phyloP scores from a whole-genome alignment of 169 alveolate genomes.

The Besnoitia besnoiti region DNA sequence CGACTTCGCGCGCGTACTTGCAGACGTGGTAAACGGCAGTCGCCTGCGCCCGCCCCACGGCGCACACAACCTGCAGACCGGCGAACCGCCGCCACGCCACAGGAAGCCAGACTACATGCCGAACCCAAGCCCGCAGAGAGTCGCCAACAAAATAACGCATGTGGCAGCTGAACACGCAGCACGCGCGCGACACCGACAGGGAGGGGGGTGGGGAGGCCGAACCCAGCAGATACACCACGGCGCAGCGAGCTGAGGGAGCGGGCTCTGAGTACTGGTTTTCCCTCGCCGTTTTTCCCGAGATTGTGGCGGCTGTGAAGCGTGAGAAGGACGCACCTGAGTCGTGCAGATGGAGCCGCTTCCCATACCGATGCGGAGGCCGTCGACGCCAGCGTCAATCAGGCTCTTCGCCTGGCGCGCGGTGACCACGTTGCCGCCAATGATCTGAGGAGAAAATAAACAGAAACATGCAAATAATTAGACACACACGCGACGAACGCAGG shows the following conservation, averaged over 20 bases:
- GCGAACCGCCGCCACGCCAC: too few species aligned
- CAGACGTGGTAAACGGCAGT: slow-evolving; percentile 92
- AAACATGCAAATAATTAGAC: not conserved
- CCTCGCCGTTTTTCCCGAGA: too few species aligned
- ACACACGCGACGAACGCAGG: too few species aligned
- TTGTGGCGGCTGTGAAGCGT: too few species aligned
- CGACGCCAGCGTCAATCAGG: slow-evolving; percentile 76
- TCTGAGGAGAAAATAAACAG: slow-evolving; percentile 66
- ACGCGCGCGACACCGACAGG: too few species aligned
- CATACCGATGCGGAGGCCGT: slow-evolving; percentile 85
- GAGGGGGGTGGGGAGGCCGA: too few species aligned
- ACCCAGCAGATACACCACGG: too few species aligned
- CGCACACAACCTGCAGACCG: slow-evolving; percentile 80
- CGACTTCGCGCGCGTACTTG: slow-evolving; percentile 82
- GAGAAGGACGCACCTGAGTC: slow-evolving; percentile 79
- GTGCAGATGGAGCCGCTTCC: slow-evolving; percentile 97
- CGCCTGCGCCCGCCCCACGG: slow-evolving; percentile 93
- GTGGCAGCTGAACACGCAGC: too few species aligned
- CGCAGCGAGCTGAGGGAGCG: not conserved
- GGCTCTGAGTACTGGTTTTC: not conserved
- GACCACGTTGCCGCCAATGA: slow-evolving; percentile 94
- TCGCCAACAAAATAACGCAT: too few species aligned
- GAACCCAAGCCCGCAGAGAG: too few species aligned
- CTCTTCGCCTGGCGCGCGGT: slow-evolving; percentile 90
- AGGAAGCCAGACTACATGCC: too few species aligned